These are phyloP conservation scores for Achaetomium macrosporum DNA, from an alignment of 2,329 filamentous ascomycete genomes.

Conservation along the genomic window DNA sequence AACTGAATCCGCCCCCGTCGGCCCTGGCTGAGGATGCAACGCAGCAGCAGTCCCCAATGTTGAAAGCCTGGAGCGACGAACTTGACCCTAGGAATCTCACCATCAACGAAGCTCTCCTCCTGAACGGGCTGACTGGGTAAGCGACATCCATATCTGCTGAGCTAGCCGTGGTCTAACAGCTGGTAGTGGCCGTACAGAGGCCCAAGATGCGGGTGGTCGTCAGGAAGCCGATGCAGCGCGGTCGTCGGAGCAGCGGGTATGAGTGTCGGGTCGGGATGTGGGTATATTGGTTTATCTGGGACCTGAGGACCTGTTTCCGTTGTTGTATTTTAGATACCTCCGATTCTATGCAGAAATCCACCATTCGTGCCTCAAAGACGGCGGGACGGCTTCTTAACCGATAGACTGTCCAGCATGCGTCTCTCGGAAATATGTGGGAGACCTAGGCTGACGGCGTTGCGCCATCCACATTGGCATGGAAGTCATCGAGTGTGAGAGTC, in stretches of 20 bases:
- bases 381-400: background rate
- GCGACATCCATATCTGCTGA: background rate
- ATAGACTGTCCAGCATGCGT: background rate
- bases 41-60: conserved; percentile 20
- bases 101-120: conserved; percentile 22
- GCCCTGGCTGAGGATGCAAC: background rate
- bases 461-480: conserved; percentile 54
- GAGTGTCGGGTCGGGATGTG: background rate
- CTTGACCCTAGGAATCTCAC: conserved; percentile 20
- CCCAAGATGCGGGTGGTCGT: background rate
- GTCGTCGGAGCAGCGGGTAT: background rate
- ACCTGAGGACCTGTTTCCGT: background rate
- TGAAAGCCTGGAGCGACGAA: conserved; percentile 23
- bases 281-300: background rate
- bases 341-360: conserved; percentile 2
- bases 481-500: conserved; percentile 74
- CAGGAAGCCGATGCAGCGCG: background rate
- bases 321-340: conserved; percentile 7
- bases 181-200: background rate
- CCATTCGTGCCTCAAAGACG: background rate
- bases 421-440: background rate
- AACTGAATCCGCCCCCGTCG: background rate
- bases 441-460: conserved; percentile 16
- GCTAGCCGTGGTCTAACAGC: background rate
- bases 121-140: conserved; percentile 7